Conservation (phyloP, 306 rosid genomes). For the Nissolia schottii region DNA sequence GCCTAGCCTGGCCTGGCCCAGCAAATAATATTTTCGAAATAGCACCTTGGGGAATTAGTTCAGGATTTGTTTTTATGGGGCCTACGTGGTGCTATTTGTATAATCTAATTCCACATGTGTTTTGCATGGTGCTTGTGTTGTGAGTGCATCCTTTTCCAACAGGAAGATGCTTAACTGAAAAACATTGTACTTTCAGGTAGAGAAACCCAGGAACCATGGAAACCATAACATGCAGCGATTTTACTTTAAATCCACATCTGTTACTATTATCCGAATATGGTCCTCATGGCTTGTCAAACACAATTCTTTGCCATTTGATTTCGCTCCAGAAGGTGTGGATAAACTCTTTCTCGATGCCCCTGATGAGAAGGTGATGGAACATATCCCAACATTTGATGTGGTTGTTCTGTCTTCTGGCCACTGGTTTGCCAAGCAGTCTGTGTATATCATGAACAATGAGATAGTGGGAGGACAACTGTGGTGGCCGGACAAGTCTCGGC, state of each 20-base stretch:
- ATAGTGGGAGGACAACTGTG: constrained; percentile 95
- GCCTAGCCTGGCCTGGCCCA: neutral
- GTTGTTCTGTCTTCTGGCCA: constrained; percentile 89
- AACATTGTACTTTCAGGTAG: constrained; percentile 54
- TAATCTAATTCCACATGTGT: neutral
- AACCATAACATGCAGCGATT: constrained; percentile 76
- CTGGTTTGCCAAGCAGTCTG: constrained; percentile 96
- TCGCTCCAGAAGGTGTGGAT: constrained; percentile 61
- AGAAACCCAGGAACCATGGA: constrained; percentile 89
- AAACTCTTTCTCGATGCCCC: constrained; percentile 89
- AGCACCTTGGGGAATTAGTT: neutral
- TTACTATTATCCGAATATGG: constrained; percentile 78
- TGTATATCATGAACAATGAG: constrained; percentile 63
- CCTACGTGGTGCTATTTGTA: neutral
- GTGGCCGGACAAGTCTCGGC: constrained; percentile 78
- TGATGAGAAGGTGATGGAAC: constrained; percentile 63
- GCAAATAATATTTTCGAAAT: neutral
- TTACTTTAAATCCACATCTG: constrained; percentile 65
- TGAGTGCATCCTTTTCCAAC: neutral
- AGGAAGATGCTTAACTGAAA: constrained; percentile 21
- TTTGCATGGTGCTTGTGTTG: neutral
- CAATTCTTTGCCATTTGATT: constrained; percentile 59
- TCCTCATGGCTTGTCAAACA: constrained; percentile 92
- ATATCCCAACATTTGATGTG: constrained; percentile 66
- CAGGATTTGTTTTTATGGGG: neutral